Base-by-base conservation (phyloP, 495 filamentous ascomycete species). In the Wilcoxina mikolae region DNA sequence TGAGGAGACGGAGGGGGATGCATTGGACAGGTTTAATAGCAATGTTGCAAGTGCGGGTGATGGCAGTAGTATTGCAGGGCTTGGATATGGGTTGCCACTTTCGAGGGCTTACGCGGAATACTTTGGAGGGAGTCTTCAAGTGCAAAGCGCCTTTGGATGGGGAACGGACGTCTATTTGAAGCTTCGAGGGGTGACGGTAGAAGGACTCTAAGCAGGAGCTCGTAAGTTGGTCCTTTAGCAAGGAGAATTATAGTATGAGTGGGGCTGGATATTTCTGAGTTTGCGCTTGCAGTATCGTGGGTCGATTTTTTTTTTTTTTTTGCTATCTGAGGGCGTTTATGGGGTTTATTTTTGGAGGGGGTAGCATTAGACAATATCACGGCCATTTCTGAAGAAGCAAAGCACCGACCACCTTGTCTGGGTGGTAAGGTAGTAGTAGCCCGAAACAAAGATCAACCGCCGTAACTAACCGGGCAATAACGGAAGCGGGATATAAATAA, bases 21-120 rank as follows among this genome's bases (percentile, higher is more conserved):
- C 44, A 10, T 24, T 65, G 22, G 54, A 61, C 1, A 64, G 62
- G 41, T 56, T 65, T 26, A 65, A 63, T 51, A 56, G 60, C 41
- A 27, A 31, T 22, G 61, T 57, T 43, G 61, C 69, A 89, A 55
- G 59, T 2, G 44, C 46, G 2, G 47, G 31, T 4, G 64, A 65
- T 22, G 55, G 63, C 4, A 60, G 63, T 61, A 87, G 81, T 50
- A 88, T 98, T 56, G 91, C 91, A 0, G 88, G 91, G 1, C 71
- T 98, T 24, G 91, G 91, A 2, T 98, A 98, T 69, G 91, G 91
- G 11, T 61, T 98, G 55, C 91, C 91, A 35, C 69, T 98, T 33
- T 87, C 88, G 49, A 76, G 91, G 59, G 90, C 91, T 0, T 98
- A 98, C 70, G 91, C 91, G 0, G 89, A 98, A 70, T 95, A 96